Base-by-base conservation (phyloP, 805 yeast genomes). In the Debaryomyces maramus region DNA sequence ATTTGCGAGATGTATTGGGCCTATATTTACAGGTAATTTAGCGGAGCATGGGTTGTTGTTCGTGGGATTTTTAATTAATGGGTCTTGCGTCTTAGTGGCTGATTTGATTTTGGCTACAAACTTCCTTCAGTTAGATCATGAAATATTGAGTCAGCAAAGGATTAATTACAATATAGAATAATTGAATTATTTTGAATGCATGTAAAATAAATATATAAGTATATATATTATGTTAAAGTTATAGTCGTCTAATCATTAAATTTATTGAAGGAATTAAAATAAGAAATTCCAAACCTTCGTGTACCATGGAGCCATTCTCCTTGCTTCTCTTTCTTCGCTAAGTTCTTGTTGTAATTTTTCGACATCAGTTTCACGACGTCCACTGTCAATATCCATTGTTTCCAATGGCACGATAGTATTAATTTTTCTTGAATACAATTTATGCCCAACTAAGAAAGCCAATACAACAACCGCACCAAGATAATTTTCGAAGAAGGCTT, bases 1-100 rank as follows among this genome's bases (percentile, higher is more conserved):
- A 1, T 73, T 86, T 47, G 95, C 95, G 0, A 72, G 95, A 44
- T 80, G 93, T 32, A 57, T 86, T 8, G 95, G 96, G 0, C 97
- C 96, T 1, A 52, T 78, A 3, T 76, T 85, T 51, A 85, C 95
- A 2, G 97, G 97, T 3, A 60, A 71, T 19, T 63, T 88, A 35
- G 93, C 95, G 0, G 72, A 73, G 18, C 47, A 51, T 7, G 72
- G 72, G 1, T 50, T 52, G 2, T 58, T 84, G 17, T 63, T 75
- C 63, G 48, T 66, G 28, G 78, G 85, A 21, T 84, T 74, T 42
- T 45, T 75, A 2, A 74, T 84, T 10, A 73, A 69, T 43, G 77
- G 83, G 22, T 65, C 69, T 19, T 66, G 72, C 14, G 64, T 81
- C 4, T 70, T 83, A 5, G 41, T 75, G 2, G 78, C 81, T 1